phyloP scores from a whole-genome alignment of 2,329 filamentous ascomycete genomes.

The Epichloe festucae region DNA sequence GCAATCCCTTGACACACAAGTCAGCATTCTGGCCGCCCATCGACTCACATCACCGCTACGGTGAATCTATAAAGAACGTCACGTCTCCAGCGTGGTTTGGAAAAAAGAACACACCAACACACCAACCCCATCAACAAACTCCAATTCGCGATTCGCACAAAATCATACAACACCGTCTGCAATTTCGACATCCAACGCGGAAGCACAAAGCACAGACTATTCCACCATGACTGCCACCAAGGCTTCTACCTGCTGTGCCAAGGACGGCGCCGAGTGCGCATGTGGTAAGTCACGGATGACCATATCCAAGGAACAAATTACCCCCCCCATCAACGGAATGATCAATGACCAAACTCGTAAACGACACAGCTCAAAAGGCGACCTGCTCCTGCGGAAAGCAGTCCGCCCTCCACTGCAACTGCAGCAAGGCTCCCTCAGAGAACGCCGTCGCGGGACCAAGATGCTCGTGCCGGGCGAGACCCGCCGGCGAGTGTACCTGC shows the following conservation, averaged over 20 bases:
- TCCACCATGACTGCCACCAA: conserved; percentile 23
- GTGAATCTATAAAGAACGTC: conserved; percentile 1
- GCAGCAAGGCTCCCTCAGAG: conserved; percentile 62
- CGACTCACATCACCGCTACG: not conserved
- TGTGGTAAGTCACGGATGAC: conserved; percentile 36
- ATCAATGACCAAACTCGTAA: not conserved
- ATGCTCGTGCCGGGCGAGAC: conserved; percentile 74
- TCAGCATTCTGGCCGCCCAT: not conserved
- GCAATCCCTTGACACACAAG: not conserved
- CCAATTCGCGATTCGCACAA: not conserved
- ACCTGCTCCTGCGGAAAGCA: conserved; percentile 86
- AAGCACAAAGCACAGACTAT: not conserved
- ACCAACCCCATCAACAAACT: not conserved
- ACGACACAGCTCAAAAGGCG: conserved; percentile 41
- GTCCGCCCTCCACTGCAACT: conserved; percentile 74
- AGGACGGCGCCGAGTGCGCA: conserved; percentile 37
- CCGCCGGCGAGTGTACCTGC: conserved; percentile 71
- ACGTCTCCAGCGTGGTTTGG: not conserved
- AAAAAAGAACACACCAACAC: too few species aligned
- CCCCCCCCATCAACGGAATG: too few species aligned
- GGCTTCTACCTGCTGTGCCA: conserved; percentile 43
- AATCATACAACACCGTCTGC: not conserved
- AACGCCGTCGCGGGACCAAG: conserved; percentile 60
- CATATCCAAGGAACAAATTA: not conserved
- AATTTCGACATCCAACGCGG: not conserved